These are phyloP conservation scores for Candida coquimbonensis DNA, from an alignment of 805 yeast species.

Conservation along the genomic window DNA sequence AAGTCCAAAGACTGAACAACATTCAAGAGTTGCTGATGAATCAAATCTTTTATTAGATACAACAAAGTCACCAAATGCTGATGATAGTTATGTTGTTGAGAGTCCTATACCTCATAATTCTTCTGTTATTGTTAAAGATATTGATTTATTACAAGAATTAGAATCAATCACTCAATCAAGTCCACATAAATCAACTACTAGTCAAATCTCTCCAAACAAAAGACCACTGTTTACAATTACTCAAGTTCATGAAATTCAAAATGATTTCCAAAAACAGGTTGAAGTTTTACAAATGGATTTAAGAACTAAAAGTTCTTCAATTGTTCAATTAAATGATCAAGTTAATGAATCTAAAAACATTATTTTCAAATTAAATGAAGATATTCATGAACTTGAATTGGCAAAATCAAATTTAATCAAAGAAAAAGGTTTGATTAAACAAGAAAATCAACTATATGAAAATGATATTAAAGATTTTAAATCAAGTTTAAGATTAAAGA, in stretches of 20 bases:
- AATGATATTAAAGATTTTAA: constrained; percentile 13
- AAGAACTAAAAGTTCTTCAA: constrained; percentile 11
- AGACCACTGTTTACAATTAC: constrained; percentile 23
- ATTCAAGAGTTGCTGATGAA: constrained; percentile 16
- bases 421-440: constrained; percentile 14
- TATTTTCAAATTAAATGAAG: constrained; percentile 16
- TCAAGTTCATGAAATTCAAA: constrained; percentile 23
- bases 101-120: constrained; percentile 15
- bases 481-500: constrained; percentile 7
- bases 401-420: constrained; percentile 15
- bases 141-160: constrained; percentile 5
- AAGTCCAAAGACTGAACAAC: constrained; percentile 26
- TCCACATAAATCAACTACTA: constrained; percentile 1
- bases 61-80: constrained; percentile 16
- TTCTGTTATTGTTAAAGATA: constrained; percentile 3
- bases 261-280: constrained; percentile 18
- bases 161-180: constrained; percentile 3
- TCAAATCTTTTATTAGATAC: constrained; percentile 13
- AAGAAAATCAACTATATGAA: constrained; percentile 17
- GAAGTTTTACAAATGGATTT: constrained; percentile 16
- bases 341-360: constrained; percentile 11
- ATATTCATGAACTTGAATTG: constrained; percentile 11
- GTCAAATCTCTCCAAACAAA: constrained; percentile 14
- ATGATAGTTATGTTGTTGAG: constrained; percentile 13
- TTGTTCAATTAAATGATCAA: constrained; percentile 13